Conservation (phyloP, 140 eudicot genomes). For the Senecio squalidus region DNA sequence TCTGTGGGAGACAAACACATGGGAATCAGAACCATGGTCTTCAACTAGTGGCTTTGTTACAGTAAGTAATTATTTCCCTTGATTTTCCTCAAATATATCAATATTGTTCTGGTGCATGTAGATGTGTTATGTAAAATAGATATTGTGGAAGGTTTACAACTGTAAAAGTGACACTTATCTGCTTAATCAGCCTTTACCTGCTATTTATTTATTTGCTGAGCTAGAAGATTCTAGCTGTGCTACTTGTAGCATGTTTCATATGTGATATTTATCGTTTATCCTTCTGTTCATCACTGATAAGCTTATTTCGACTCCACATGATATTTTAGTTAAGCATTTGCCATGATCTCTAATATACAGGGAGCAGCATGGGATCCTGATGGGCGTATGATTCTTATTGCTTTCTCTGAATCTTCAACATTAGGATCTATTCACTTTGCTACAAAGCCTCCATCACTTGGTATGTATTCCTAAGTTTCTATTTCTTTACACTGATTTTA, state of each 20-base stretch:
- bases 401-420: slow-evolving; percentile 83
- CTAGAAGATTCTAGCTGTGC: not conserved
- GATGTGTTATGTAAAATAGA: slow-evolving; percentile 3
- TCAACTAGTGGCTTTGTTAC: slow-evolving; percentile 92
- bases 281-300: not conserved
- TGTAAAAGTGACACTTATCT: not conserved
- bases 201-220: not conserved
- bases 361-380: slow-evolving; percentile 99
- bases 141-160: not conserved
- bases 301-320: slow-evolving; percentile 1
- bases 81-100: not conserved
- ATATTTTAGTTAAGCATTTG: slow-evolving; percentile 6
- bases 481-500: not conserved
- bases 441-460: slow-evolving; percentile 96
- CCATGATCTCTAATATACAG: slow-evolving; percentile 31
- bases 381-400: slow-evolving; percentile 81
- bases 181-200: not conserved
- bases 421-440: slow-evolving; percentile 94
- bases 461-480: slow-evolving; percentile 30
- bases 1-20: slow-evolving; percentile 97
- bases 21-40: slow-evolving; percentile 99
- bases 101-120: slow-evolving; percentile 13
- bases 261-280: not conserved
- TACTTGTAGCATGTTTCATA: slow-evolving; percentile 2
- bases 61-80: slow-evolving; percentile 40